Evolutionary conservation across 2,329 filamentous ascomycete species (phyloP), one percentile per base, ranked within the genome.

Genomic region (Colletotrichum trifolii): DNA sequence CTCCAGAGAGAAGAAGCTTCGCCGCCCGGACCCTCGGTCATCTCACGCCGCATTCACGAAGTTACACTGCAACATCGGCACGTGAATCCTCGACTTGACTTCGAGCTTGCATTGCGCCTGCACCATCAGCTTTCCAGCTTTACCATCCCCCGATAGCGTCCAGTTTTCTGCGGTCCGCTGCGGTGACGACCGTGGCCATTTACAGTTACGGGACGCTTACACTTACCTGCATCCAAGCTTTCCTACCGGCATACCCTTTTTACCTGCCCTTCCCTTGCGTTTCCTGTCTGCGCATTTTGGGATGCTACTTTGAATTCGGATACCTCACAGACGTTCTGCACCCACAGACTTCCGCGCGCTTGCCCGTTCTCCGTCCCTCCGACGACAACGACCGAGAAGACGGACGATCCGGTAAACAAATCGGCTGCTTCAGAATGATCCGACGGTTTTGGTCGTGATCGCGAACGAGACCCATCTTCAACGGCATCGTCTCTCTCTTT

Each of bases 61-160:
- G 58, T 65, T 57, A 65, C 62, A 58, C 50, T 62, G 52, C 46
- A 65, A 25, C 42, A n/a, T 15, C 62, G 52, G 53, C 57, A 65
- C 57, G 43, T 60, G 61, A 60, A 64, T 57, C 49, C 61, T 48
- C 45, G 58, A 25, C 42, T 57, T 17, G 35, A 45, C 38, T 38
- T 53, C 35, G 17, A 47, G 47, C 35, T 45, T 56, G 58, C 46
- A 58, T 40, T 42, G 47, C 59, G 13, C 48, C 62, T 56, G 46
- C 49, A 53, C 46, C 39, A 25, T 25, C 12, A 12, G 43, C 13
- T 45, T 38, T 34, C 47, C 57, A 54, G 48, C 52, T 53, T 48
- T 52, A 42, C 42, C 55, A 58, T 49, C 35, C 17, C 46, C 17
- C n/a, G 42, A 52, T 17, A 25, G 52, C 54, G 15, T 33, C 47